Percentiles rank a stretch among this genome's conserved stretches.
Evolutionary conservation across 176 grass and related monocot genomes (phyloP).

Genomic region (Puya raimondii): DNA sequence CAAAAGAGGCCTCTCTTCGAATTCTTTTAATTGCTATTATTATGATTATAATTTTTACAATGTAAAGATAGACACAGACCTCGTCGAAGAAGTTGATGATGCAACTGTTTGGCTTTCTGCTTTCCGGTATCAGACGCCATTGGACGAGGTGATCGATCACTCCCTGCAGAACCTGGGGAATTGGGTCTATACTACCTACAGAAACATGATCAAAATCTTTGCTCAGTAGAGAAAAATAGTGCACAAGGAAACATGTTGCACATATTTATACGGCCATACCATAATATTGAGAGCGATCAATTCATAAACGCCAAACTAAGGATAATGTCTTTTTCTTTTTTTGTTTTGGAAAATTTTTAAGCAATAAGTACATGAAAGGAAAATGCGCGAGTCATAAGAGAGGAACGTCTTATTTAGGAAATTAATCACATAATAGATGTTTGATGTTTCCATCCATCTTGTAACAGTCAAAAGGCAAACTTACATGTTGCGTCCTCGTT

Average conservation of each 20-base stretch:
- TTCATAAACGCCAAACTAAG: too few species aligned
- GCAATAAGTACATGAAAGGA: too few species aligned
- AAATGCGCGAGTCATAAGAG: too few species aligned
- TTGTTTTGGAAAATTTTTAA: too few species aligned
- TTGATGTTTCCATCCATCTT: neutral
- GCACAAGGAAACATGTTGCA: neutral
- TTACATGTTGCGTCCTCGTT: constrained; percentile 82
- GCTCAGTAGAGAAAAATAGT: neutral
- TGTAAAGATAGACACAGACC: constrained; percentile 19
- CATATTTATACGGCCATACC: neutral
- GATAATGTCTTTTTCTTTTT: too few species aligned
- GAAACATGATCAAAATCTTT: constrained; percentile 15
- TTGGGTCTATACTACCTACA: constrained; percentile 88
- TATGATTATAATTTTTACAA: too few species aligned
- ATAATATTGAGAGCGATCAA: too few species aligned
- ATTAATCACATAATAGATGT: neutral
- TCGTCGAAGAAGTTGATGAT: constrained; percentile 99
- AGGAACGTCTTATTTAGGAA: too few species aligned
- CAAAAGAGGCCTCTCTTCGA: constrained; percentile 1
- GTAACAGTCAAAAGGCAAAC: constrained; percentile 7
- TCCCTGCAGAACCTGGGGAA: constrained; percentile 69
- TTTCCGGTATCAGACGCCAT: constrained; percentile 97
- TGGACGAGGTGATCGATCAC: constrained; percentile 93
- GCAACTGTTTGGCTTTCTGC: constrained; percentile 88
- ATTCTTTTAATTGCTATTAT: neutral